These are phyloP conservation scores for Pseudozyma tsukubaensis DNA, from an alignment of 1,284 basidiomycete genomes.

Conservation along the genomic window DNA sequence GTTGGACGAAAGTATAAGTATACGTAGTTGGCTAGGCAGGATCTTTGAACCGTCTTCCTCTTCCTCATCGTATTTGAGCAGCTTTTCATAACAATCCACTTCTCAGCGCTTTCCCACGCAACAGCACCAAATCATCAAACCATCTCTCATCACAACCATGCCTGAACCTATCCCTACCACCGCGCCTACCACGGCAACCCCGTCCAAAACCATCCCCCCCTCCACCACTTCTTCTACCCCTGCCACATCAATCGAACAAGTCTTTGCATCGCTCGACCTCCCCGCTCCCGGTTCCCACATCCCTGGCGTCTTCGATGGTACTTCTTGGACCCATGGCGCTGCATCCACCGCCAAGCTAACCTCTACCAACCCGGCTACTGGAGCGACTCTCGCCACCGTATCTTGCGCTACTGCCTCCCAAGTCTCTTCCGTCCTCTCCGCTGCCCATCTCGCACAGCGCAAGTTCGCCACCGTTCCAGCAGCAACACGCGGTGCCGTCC, in stretches of 20 bases:
- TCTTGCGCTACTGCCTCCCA: slow-evolving; percentile 77
- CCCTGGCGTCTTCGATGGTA: slow-evolving; percentile 58
- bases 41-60: too few species aligned
- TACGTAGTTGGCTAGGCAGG: too few species aligned
- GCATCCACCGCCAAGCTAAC: slow-evolving; percentile 20
- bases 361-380: slow-evolving; percentile 60
- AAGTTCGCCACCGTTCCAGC: slow-evolving; percentile 82
- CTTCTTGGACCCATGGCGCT: slow-evolving; percentile 35
- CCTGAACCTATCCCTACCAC: slow-evolving; percentile 30
- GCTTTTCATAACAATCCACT: not conserved
- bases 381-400: slow-evolving; percentile 53
- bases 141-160: slow-evolving; percentile 15
- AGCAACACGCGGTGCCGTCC: slow-evolving; percentile 85
- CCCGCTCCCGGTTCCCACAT: slow-evolving; percentile 37
- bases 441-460: slow-evolving; percentile 78
- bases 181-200: not conserved
- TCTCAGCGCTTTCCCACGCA: not conserved
- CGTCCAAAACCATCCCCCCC: not conserved
- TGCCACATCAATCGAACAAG: slow-evolving; percentile 16
- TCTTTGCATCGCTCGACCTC: slow-evolving; percentile 37
- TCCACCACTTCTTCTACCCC: not conserved
- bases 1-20: too few species aligned
- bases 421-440: slow-evolving; percentile 75
- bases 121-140: not conserved
- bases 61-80: too few species aligned